Evolutionary conservation across 441 rosid genomes (phyloP), one percentile per base, ranked within the genome.

Genomic region (Raphanus hybrid): DNA sequence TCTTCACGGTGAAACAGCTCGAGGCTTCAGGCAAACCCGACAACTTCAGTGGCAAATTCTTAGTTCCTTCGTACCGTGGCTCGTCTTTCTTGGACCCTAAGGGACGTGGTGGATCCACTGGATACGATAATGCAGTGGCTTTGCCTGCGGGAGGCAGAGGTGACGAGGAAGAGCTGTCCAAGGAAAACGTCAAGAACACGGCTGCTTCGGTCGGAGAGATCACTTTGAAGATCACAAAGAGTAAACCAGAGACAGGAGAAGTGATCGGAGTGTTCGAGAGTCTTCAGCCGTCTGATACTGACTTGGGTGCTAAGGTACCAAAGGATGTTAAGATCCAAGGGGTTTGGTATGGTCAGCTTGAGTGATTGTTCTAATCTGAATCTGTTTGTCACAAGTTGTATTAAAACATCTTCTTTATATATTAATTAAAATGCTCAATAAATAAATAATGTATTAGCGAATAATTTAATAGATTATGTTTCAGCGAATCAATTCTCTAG

Each of bases 131-230:
- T 64, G 98, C 97, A 0, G 88, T 94, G 27, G 97, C 98, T 12
- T 82, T 94, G 82, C 98, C 98, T 0, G 98, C 98, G 0, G 98
- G 97, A 32, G 98, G 98, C 8, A 89, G 97, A 78, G 98, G 98
- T 66, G 98, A 92, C 1, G 98, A 94, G 85, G 98, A 92, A 82
- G 98, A 94, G 37, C 86, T 91, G 2, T 37, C 81, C 0, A 94
- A 94, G 87, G 98, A 92, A 87, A 94, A 94, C 66, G 85, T 70
- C 63, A 94, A 94, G 89, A 92, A 82, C 67, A 18, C 80, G 5
- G 78, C 97, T 0, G 85, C 97, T 0, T 94, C 97, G 1, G 83
- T 73, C 0, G 98, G 98, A 58, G 93, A 92, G 69, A 94, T 94
- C 65, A 92, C 91, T 5, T 79, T 92, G 58, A 87, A 95, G 76